These are phyloP conservation scores for Camellia japonica DNA, from an alignment of 148 eudicot species.

Conservation along the genomic window DNA sequence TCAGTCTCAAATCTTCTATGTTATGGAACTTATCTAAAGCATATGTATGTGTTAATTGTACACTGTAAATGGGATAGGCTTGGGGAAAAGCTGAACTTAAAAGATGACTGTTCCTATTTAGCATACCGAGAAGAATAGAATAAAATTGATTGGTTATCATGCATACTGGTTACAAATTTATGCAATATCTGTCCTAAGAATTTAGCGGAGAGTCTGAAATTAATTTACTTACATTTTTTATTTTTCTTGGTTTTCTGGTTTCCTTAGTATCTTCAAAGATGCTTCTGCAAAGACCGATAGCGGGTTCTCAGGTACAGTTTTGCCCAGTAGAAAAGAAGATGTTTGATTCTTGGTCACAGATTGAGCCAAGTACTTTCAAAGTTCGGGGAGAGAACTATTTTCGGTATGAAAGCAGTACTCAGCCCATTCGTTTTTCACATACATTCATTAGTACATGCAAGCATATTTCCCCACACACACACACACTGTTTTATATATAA, in stretches of 20 bases:
- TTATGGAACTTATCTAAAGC: neutral
- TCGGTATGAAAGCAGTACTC: constrained; percentile 42
- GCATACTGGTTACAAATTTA: neutral
- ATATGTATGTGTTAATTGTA: neutral
- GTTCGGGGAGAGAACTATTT: constrained; percentile 82
- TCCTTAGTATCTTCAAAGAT: constrained; percentile 76
- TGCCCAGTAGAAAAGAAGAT: constrained; percentile 76
- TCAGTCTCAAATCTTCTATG: neutral
- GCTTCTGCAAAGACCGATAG: constrained; percentile 77
- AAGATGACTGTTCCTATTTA: neutral
- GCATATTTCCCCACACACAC: neutral
- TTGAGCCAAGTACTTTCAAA: constrained; percentile 69
- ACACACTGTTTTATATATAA: neutral
- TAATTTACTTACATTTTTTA: neutral
- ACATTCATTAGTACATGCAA: neutral
- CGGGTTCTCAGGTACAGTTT: constrained; percentile 90
- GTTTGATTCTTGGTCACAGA: constrained; percentile 78
- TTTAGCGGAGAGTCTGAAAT: neutral
- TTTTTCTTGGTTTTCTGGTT: neutral
- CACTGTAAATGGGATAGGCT: neutral
- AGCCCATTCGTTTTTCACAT: neutral
- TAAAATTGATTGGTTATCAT: neutral
- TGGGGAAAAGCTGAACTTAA: neutral
- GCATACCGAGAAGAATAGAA: neutral
- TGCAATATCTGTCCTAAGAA: neutral